phyloP scores from a whole-genome alignment of 345 rosid species.

The Anacardium occidentale region DNA sequence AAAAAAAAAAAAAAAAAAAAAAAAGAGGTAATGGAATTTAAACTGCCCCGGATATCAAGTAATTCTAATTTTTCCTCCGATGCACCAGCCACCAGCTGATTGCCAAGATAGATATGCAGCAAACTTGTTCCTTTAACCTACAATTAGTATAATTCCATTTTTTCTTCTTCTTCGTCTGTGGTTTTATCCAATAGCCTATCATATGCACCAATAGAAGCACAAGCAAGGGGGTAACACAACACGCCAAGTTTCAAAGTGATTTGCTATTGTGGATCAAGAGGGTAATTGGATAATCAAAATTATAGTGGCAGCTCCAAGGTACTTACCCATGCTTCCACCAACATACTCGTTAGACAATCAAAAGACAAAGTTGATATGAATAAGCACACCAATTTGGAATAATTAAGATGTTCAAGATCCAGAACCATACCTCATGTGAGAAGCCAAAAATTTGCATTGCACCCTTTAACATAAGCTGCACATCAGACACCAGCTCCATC shows the following conservation, averaged over 20 bases:
- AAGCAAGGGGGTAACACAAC: no score
- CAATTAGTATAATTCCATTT: no score
- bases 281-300: neutral
- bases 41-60: neutral
- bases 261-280: neutral
- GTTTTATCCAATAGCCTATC: no score
- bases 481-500: conserved; percentile 86
- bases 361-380: neutral
- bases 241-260: no score
- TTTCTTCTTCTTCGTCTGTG: no score
- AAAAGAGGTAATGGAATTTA: neutral
- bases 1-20: no score
- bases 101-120: no score
- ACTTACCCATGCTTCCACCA: conserved; percentile 15
- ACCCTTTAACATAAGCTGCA: conserved; percentile 81
- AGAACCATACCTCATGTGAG: conserved; percentile 80
- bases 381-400: neutral
- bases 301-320: neutral
- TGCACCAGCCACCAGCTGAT: no score
- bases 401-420: neutral
- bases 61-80: neutral
- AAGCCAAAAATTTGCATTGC: conserved; percentile 83
- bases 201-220: no score
- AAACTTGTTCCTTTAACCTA: no score
- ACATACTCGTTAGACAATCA: neutral